These are phyloP conservation scores for Sclerotinia nivalis DNA, from an alignment of 2,329 filamentous ascomycete species.

Conservation along the genomic window DNA sequence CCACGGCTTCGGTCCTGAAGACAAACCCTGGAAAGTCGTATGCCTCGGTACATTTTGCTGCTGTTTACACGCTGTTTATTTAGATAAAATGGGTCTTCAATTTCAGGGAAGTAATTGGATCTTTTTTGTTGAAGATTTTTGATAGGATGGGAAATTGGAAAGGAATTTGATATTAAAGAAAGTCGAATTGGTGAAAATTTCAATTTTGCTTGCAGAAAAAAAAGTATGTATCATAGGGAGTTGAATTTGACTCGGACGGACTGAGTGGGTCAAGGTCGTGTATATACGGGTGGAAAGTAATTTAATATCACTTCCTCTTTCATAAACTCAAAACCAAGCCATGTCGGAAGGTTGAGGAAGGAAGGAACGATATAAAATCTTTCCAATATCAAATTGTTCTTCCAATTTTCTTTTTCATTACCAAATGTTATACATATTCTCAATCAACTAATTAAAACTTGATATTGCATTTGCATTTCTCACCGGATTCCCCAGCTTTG, in stretches of 20 bases:
- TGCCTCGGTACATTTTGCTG: constrained; percentile 10
- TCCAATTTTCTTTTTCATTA: background rate
- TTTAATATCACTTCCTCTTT: background rate
- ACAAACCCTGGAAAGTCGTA: constrained; percentile 6
- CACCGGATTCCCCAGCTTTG: constrained; percentile 8
- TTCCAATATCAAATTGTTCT: background rate
- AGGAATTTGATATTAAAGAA: background rate
- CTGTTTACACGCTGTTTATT: background rate
- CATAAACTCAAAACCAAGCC: background rate
- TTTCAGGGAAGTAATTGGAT: background rate
- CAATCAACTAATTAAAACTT: background rate
- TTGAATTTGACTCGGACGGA: background rate
- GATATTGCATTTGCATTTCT: background rate
- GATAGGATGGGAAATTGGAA: background rate
- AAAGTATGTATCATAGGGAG: background rate
- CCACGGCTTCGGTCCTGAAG: background rate
- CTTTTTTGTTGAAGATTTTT: constrained; percentile 27
- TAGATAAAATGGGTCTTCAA: background rate
- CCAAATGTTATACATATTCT: background rate
- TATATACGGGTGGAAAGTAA: constrained; percentile 7
- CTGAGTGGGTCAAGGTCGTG: constrained; percentile 10
- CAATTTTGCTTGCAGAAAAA: background rate
- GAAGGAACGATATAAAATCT: background rate
- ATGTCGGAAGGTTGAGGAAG: constrained; percentile 15
- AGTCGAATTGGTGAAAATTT: background rate